Conservation (phyloP, 768 basidiomycete genomes). For the Boletellus ananas region DNA sequence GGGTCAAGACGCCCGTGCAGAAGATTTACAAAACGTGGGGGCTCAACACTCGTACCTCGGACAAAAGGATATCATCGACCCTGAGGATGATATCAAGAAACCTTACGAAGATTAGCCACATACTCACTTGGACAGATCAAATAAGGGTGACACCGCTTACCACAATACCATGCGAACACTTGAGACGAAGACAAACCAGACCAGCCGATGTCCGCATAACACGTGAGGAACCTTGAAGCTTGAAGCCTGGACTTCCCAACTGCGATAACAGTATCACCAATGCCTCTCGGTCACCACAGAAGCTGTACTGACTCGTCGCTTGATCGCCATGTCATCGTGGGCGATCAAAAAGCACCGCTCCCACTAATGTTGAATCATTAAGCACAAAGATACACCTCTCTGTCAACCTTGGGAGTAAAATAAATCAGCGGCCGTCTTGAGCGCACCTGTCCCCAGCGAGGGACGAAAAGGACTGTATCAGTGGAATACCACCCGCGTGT, state of each 20-base stretch:
- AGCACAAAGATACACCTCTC: slow-evolving; percentile 4
- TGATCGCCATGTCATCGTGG: not conserved
- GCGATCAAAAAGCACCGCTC: not conserved
- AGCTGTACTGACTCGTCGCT: not conserved
- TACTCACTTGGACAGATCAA: too few species aligned
- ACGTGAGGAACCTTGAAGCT: not conserved
- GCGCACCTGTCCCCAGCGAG: slow-evolving; percentile 1
- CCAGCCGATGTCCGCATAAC: slow-evolving; percentile 1
- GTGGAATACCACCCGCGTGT: not conserved
- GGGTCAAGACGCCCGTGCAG: not conserved
- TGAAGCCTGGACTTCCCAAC: not conserved
- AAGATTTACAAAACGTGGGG: not conserved
- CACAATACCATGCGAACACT: slow-evolving; percentile 2
- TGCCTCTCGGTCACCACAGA: not conserved
- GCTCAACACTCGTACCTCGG: slow-evolving; percentile 8
- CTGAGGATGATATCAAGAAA: slow-evolving; percentile 10
- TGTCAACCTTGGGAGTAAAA: slow-evolving; percentile 4
- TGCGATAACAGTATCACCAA: not conserved
- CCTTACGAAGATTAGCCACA: not conserved
- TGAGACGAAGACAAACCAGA: slow-evolving; percentile 3
- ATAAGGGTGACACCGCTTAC: slow-evolving; percentile 14
- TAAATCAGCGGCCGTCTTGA: not conserved
- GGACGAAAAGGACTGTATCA: slow-evolving; percentile 8
- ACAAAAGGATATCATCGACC: slow-evolving; percentile 2
- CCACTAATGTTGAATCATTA: slow-evolving; percentile 1